These are phyloP conservation scores for Leishmania tropica DNA, from an alignment of 208 protist species.

Conservation along the genomic window DNA sequence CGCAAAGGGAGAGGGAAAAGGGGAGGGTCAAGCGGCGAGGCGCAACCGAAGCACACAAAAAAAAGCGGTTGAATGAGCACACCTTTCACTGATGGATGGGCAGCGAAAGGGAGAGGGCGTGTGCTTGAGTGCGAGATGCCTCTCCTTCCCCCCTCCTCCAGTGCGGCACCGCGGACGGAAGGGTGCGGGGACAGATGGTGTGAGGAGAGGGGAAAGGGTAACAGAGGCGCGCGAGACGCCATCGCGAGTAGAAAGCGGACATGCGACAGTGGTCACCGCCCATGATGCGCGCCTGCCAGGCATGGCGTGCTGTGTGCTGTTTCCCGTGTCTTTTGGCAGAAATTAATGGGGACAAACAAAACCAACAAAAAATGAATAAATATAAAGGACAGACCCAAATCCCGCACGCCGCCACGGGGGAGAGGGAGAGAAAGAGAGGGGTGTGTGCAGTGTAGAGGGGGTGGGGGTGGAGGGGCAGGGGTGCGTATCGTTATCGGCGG, in stretches of 20 bases:
- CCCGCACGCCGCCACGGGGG: not conserved
- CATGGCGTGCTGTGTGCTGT: not conserved
- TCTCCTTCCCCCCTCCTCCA: not conserved
- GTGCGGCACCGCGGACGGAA: not conserved
- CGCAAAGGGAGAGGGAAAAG: not conserved
- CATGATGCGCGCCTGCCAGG: not conserved
- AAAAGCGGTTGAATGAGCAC: not conserved
- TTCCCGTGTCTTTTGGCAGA: not conserved
- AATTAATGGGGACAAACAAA: not conserved
- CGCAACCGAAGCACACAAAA: no score
- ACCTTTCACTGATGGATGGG: not conserved
- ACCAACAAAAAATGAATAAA: slow-evolving; percentile 4
- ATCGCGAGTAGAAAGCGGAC: not conserved
- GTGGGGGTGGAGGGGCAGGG: not conserved
- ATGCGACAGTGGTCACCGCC: not conserved
- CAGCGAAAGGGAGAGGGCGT: not conserved
- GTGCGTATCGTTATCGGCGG: not conserved
- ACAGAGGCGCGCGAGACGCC: not conserved
- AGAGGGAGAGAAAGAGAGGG: no score
- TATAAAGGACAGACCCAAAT: not conserved
- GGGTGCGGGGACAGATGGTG: not conserved
- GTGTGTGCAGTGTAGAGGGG: no score
- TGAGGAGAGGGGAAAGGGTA: not conserved
- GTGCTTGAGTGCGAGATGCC: not conserved
- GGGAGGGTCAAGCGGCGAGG: not conserved